Conservation (phyloP, 1,284 basidiomycete genomes). For the Ustilago curta region DNA sequence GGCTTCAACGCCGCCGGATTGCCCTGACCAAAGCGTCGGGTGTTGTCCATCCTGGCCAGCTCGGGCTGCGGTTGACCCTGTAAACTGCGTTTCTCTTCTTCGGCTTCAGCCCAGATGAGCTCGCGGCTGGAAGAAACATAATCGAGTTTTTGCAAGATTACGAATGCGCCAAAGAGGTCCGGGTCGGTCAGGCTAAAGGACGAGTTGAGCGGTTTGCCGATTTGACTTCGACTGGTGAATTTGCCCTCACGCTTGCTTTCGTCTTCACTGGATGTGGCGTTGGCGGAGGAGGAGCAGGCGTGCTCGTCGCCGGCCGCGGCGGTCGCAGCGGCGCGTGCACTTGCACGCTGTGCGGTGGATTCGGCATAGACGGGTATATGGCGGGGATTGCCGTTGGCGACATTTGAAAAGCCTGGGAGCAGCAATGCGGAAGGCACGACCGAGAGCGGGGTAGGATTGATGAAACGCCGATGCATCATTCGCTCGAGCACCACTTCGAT, state of each 20-base stretch:
- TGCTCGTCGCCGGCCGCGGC: constrained; percentile 4
- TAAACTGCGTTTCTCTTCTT: constrained; percentile 50
- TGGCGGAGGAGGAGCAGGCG: constrained; percentile 13
- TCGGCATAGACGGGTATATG: constrained; percentile 52
- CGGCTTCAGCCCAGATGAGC: constrained; percentile 59
- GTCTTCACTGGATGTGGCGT: constrained; percentile 34
- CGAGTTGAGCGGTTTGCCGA: constrained; percentile 53
- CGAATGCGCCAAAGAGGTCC: constrained; percentile 37
- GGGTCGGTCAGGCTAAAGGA: constrained; percentile 36
- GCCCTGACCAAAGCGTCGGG: constrained; percentile 30
- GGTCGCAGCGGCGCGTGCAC: constrained; percentile 9
- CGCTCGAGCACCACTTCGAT: constrained; percentile 49
- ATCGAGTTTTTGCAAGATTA: constrained; percentile 28
- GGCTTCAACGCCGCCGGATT: constrained; percentile 39
- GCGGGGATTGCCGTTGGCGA: constrained; percentile 48
- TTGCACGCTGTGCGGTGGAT: constrained; percentile 44
- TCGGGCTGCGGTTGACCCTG: constrained; percentile 20
- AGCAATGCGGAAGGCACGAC: constrained; percentile 46
- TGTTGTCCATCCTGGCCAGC: constrained; percentile 20
- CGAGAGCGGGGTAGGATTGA: constrained; percentile 47
- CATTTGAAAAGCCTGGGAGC: constrained; percentile 37
- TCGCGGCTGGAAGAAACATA: constrained; percentile 35
- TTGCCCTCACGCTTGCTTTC: constrained; percentile 34
- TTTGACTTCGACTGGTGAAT: constrained; percentile 49
- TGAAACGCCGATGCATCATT: constrained; percentile 51